Conservation (phyloP, 2,329 filamentous ascomycete genomes). For the Monosporascus ibericus region DNA sequence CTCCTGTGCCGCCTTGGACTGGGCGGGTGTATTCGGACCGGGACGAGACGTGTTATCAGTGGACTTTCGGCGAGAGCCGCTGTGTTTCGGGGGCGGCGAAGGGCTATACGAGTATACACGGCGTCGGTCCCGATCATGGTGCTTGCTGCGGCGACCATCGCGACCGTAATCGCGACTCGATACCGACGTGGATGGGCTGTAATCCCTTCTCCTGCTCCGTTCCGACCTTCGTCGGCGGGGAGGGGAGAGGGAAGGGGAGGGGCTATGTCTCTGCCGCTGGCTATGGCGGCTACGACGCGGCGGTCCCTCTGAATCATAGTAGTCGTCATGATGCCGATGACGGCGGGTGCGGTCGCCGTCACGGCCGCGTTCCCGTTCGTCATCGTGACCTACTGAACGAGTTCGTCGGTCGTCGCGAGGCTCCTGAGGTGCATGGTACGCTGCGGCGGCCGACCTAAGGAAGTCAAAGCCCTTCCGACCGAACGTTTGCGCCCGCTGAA, state of each 20-base stretch:
- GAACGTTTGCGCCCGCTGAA: slow-evolving; percentile 18
- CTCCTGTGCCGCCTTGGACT: slow-evolving; percentile 9
- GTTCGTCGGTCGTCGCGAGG: slow-evolving; percentile 6
- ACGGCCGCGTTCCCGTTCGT: slow-evolving; percentile 6
- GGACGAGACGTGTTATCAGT: slow-evolving; percentile 7
- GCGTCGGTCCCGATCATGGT: slow-evolving; percentile 2
- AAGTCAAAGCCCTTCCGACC: slow-evolving; percentile 21
- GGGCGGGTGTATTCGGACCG: slow-evolving; percentile 1
- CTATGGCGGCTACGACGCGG: slow-evolving; percentile 10
- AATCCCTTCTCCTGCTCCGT: slow-evolving; percentile 10
- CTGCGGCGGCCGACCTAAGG: slow-evolving; percentile 21
- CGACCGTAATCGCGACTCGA: slow-evolving; percentile 10
- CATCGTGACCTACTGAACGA: slow-evolving; percentile 15
- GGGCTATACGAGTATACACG: slow-evolving; percentile 5
- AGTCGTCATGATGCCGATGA: not conserved
- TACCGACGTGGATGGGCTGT: slow-evolving; percentile 2
- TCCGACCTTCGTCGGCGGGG: slow-evolving; percentile 6
- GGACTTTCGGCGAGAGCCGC: not conserved
- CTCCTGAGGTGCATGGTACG: slow-evolving; percentile 21
- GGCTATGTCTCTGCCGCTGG: slow-evolving; percentile 15
- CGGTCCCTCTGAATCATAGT: slow-evolving; percentile 5
- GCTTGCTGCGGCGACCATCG: not conserved
- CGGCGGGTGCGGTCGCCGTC: not conserved
- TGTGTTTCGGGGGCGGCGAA: slow-evolving; percentile 4
- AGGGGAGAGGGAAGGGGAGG: slow-evolving; percentile 16